Evolutionary conservation across 164 flowering plant genomes (phyloP), one percentile per base, ranked within the genome.

Genomic region (Aristolochia californica): DNA sequence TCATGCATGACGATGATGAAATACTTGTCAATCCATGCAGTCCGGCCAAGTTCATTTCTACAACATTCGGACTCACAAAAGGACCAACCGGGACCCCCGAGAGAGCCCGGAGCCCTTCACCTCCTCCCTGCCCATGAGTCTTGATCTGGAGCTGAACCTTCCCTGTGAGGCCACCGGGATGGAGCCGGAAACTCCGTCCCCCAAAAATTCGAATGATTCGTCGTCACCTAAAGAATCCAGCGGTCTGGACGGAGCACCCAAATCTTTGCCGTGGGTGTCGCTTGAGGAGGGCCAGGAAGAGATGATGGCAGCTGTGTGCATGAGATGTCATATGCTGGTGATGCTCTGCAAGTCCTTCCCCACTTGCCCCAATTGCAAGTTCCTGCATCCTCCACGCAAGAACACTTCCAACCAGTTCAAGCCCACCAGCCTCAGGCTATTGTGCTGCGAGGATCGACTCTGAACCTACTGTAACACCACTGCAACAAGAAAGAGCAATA

Each of bases 331-430:
- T 73, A 81, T 91, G 94, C 56, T 91, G 69, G 98, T 88, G 28
- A 79, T 91, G 83, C 71, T 91, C 11, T 83, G 83, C 78, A 86
- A 81, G 76, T 77, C 90, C 8, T 77, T 91, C 5, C 95, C 95
- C 38, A 24, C 80, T 9, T 91, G 98, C 64, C 98, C 98, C 2
- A 88, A 85, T 60, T 91, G 98, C 87, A 91, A 88, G 62, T 86
- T 81, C 75, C 57, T 86, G 82, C 82, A 91, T 70, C 79, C 90
- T 23, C 68, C 72, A 2, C 67, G 76, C 13, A 80, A 79, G 57
- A 68, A 43, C 65, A 58, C 73, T 55, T 54, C 68, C 5, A 47
- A 62, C 40, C 65, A 75, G 18, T 70, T 76, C 56, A 79, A 77
- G 63, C 73, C 49, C 38, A 72, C 49, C 38, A 70, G 68, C 55